Evolutionary conservation across 2,329 filamentous ascomycete genomes (phyloP), one percentile per base, ranked within the genome.

Genomic region (Sclerotinia nivalis): DNA sequence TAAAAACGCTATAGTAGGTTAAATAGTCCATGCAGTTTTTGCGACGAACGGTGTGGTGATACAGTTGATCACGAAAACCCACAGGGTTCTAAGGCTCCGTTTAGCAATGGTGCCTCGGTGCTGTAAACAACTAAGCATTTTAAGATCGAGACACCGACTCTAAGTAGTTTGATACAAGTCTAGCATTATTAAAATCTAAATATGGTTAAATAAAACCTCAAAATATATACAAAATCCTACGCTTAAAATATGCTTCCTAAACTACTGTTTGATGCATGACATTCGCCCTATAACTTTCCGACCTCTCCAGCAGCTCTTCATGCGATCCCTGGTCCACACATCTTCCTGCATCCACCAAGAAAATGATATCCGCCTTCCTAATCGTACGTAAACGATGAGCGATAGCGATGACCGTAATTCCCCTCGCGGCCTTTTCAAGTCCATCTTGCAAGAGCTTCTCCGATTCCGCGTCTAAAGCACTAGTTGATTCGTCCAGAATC

Each of bases 401-500:
- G 70, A 88, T 87, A 31, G 85, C 85, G 72, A 88, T 82, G 22
- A 88, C 85, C 0, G 86, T 88, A 59, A 86, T 85, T 69, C 79
- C 84, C 37, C 72, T 81, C 2, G 83, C 83, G 0, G 83, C 86
- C 71, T 80, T 83, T 79, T 91, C 88, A 56, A 93, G 81, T 0
- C 88, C 89, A 37, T 90, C 84, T 69, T 92, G 86, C 34, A 96
- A 84, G 13, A 89, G 80, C 8, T 83, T 82, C 65, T 92, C 90
- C 64, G 87, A 90, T 75, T 89, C 89, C 0, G 87, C 86, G 75
- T 96, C 93, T 2, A 97, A 83, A 4, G 90, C 91, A 58, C 89
- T 92, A 0, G 92, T 96, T 34, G 91, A 91, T 82, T 96, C 93
- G 75, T 96, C 93, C 1, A 96, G 83, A 55, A 96, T 86, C 34